Evolutionary conservation across 2,329 filamentous ascomycete genomes (phyloP).

Genomic region (Botrytis cinerea): DNA sequence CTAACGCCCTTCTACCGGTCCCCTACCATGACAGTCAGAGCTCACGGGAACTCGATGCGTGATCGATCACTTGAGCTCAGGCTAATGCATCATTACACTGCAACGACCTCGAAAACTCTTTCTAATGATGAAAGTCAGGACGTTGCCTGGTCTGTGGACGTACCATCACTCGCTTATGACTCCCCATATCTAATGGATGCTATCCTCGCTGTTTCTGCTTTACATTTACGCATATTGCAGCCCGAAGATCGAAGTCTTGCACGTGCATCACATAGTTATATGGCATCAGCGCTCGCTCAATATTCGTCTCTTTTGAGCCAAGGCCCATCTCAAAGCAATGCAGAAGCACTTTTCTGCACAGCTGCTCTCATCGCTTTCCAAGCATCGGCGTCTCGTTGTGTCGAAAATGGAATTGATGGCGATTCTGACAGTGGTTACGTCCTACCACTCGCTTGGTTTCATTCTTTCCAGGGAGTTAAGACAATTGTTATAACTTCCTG

Average conservation of each 20-base stretch:
- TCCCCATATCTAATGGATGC: constrained; percentile 62
- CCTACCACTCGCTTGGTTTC: constrained; percentile 65
- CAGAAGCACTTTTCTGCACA: constrained; percentile 64
- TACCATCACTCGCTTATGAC: constrained; percentile 63
- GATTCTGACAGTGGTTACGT: constrained; percentile 51
- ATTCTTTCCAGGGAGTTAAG: constrained; percentile 68
- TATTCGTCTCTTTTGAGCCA: constrained; percentile 58
- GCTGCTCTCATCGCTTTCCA: constrained; percentile 67
- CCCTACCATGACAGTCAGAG: constrained; percentile 31
- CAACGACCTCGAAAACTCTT: constrained; percentile 60
- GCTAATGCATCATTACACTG: constrained; percentile 66
- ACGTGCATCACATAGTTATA: constrained; percentile 64
- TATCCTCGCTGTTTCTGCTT: constrained; percentile 63
- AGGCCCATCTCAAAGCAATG: constrained; percentile 60
- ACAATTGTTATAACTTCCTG: constrained; percentile 64
- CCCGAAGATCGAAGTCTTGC: constrained; percentile 62
- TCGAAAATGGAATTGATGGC: constrained; percentile 55
- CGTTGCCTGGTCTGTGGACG: constrained; percentile 60
- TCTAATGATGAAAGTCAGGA: constrained; percentile 54
- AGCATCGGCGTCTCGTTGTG: constrained; percentile 62
- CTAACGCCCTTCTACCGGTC: constrained; percentile 32
- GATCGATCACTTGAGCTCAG: constrained; percentile 54
- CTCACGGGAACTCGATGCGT: constrained; percentile 23
- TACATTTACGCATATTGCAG: constrained; percentile 58
- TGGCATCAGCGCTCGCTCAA: constrained; percentile 62